Evolutionary conservation across 2,329 filamentous ascomycete genomes (phyloP).

Genomic region (Paraconiothyrium brasiliense): DNA sequence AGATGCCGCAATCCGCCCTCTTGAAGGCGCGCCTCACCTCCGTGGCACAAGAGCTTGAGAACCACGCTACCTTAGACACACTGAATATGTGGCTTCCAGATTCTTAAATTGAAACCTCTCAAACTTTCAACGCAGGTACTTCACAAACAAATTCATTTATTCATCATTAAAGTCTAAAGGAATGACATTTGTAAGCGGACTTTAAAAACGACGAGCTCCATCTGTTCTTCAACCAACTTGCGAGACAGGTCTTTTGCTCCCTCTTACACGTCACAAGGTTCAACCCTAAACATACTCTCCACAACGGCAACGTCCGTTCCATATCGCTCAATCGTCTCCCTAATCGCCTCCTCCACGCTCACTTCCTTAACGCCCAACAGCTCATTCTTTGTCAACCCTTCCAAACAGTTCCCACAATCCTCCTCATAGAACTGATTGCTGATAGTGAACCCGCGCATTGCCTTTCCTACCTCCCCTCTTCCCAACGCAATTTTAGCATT

Average conservation of each 20-base stretch:
- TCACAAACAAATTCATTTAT: not conserved
- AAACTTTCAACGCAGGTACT: not conserved
- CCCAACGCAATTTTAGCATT: constrained; percentile 39
- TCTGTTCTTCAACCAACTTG: no score
- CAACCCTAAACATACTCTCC: constrained; percentile 39
- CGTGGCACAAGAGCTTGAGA: constrained; percentile 4
- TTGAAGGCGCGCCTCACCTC: constrained; percentile 5
- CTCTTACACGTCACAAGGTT: constrained; percentile 30
- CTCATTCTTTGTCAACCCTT: constrained; percentile 40
- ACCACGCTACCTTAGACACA: not conserved
- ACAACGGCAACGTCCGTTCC: constrained; percentile 36
- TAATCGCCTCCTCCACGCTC: constrained; percentile 40
- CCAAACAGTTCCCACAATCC: constrained; percentile 37
- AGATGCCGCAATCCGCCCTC: constrained; percentile 11
- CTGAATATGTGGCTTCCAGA: not conserved
- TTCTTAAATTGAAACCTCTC: not conserved
- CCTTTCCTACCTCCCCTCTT: constrained; percentile 35
- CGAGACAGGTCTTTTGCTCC: no score
- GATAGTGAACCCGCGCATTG: constrained; percentile 42
- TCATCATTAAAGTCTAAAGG: no score
- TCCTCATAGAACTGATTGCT: constrained; percentile 47
- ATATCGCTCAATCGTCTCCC: constrained; percentile 33
- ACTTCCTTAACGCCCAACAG: constrained; percentile 37
- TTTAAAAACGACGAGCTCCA: no score
- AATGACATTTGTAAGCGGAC: no score